Conservation (phyloP, 164 flowering plant genomes). For the Liriodendron chinense region DNA sequence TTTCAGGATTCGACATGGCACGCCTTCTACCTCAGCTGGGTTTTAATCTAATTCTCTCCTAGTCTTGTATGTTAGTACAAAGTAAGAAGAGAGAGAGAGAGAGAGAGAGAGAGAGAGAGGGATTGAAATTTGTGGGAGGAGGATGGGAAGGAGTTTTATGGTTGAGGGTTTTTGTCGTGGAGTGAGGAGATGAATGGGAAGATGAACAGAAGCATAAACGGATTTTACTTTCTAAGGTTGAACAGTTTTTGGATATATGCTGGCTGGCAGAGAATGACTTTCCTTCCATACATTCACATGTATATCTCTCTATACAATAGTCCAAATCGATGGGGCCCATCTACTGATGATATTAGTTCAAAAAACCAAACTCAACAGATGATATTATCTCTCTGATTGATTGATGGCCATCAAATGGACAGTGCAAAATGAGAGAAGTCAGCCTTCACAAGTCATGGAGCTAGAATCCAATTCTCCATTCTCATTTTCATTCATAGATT, state of each 20-base stretch:
- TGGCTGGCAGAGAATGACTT: too few relatives aligned
- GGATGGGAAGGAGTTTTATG: constrained; percentile 12
- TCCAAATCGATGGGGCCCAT: not conserved
- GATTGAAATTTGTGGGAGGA: constrained; percentile 5
- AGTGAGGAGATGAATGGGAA: constrained; percentile 4
- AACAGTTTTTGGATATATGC: too few relatives aligned
- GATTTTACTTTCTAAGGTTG: too few relatives aligned
- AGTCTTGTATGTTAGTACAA: not conserved
- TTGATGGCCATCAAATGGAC: not conserved
- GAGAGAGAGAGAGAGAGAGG: constrained; percentile 12
- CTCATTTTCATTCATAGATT: not conserved
- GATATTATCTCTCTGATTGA: not conserved
- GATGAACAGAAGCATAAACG: not conserved
- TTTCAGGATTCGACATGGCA: constrained; percentile 7
- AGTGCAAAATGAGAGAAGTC: not conserved
- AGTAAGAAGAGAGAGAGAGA: not conserved
- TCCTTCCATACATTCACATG: not conserved
- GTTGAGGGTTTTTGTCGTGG: constrained; percentile 15
- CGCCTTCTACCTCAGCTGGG: not conserved
- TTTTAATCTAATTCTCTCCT: not conserved
- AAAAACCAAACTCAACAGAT: not conserved
- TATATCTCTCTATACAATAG: too few relatives aligned
- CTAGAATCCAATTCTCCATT: not conserved
- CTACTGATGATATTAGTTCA: too few relatives aligned
- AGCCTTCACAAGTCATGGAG: not conserved